Evolutionary conservation across 75 land plant species (phyloP), one percentile per base, ranked within the genome.

Genomic region (Cupressus sempervirens): DNA sequence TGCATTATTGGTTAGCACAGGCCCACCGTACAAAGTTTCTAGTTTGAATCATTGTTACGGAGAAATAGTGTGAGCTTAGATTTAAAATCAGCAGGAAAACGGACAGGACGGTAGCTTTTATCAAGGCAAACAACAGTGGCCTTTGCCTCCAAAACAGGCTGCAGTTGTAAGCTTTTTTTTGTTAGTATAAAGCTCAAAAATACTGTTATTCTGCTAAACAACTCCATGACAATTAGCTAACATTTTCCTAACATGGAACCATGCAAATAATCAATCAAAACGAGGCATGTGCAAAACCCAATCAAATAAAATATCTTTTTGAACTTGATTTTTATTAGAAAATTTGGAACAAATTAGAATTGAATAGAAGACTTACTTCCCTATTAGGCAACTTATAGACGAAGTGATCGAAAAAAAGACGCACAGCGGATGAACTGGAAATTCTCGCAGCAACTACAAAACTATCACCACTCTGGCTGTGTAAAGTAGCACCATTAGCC

Each of bases 121-220:
- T 95, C 93, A 84, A 95, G 94, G 86, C 93, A 95, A 76, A 95
- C 96, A 85, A 77, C 97, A 32, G 96, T 95, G 26, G 91, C 96
- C 85, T 87, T 94, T 32, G 97, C 96, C 82, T 95, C 94, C 85
- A 95, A 68, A 53, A 95, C 86, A 14, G 91, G 93, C 97, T 95
- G 88, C 36, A 38, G 41, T 18, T 20, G n/a, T 82, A 67, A 81
- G 30, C 81, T 45, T 3, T 79, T 23, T 32, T 79, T 23, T 32
- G 43, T 79, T 43, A 77, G 48, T 41, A 77, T 11, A 77, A 11
- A 41, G n/a, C 2, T 45, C 32, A 45, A 43, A 41, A 45, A 45
- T 41, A 52, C 67, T 32, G 18, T 9, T 30, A 16, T 34, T 35
- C 35, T 81, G 38, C 77, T 82, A 7, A 67, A 41, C n/a, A 35